Percentiles rank a stretch among this genome's conserved stretches.
These are phyloP conservation scores for Paramecium sexaurelia DNA, from an alignment of 73 alveolate species.

Conservation along the genomic window DNA sequence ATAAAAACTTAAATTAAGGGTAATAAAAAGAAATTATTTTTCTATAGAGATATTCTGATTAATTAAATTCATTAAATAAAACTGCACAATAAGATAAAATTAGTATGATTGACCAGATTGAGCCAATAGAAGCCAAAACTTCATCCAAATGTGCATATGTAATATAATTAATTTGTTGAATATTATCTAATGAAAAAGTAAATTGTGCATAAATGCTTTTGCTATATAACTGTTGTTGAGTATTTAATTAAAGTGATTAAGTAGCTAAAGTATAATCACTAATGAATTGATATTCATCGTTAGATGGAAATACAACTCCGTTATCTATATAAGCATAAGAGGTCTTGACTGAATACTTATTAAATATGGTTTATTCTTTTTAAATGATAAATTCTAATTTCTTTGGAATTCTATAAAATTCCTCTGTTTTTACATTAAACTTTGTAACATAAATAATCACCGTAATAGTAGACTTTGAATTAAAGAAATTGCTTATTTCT, in stretches of 20 bases:
- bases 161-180: neutral
- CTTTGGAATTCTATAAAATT: neutral
- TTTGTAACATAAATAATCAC: neutral
- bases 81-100: neutral
- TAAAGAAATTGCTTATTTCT: neutral
- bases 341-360: neutral
- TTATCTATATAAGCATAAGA: neutral
- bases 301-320: neutral
- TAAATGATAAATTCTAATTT: slow-evolving; percentile 1
- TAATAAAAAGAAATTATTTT: neutral
- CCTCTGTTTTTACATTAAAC: neutral
- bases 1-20: neutral
- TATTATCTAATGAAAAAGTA: slow-evolving; percentile 10
- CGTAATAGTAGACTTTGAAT: neutral
- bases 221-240: neutral
- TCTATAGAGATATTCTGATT: neutral
- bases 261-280: slow-evolving; percentile 6
- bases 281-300: neutral
- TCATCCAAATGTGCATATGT: slow-evolving; percentile 17
- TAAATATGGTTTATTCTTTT: neutral
- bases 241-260: neutral
- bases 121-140: slow-evolving; percentile 22
- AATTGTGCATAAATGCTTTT: neutral
- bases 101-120: neutral
- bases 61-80: neutral